Base-by-base conservation (phyloP, 1,284 basidiomycete species). In the Sporisorium graminicola region DNA sequence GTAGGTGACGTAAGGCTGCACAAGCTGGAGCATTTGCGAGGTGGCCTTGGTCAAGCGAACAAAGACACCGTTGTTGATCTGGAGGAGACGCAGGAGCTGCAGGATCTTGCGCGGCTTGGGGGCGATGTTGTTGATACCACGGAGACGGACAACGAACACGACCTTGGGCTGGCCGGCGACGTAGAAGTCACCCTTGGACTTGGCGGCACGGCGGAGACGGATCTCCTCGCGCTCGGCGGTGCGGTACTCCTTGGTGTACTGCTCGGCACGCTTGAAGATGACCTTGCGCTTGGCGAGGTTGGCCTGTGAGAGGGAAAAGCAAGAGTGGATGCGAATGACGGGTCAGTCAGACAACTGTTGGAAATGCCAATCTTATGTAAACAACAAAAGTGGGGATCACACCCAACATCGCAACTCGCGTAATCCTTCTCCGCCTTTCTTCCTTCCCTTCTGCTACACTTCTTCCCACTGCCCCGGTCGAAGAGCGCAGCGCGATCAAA, bases 11-110 rank as follows among this genome's bases (percentile, higher is more conserved):
- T 98, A 99, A 61, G 97, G 96, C 88, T 96, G 94, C 81, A 99
- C 91, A 65, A 98, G 90, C 87, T 94, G 93, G 84, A 99, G 92
- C 97, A 98, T 98, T 87, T 98, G 94, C 84, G 93, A 91, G 62
- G 95, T 98, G 43, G 97, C 95, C 88, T 91, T 94, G 86, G 94
- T 99, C 71, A 94, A 94, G 88, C 95, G 95, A 87, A 99, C 91
- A 86, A 99, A 99, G 70, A 99, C 92, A 88, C 96, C 97, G 87
- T 97, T 98, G 92, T 99, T 99, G 90, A 99, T 99, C 88, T 99
- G 97, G 81, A 98, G 91, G 74, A 99, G 91, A 85, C 96, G 94
- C 86, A 99, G 93, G 77, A 99, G 92, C 88, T 99, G 96, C 86
- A 99, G 89, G 87, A 99, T 98, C 90, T 99, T 99, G 87, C 95